These are phyloP conservation scores for Trichosporon asahii DNA, from an alignment of 1,284 basidiomycete genomes.

Conservation along the genomic window DNA sequence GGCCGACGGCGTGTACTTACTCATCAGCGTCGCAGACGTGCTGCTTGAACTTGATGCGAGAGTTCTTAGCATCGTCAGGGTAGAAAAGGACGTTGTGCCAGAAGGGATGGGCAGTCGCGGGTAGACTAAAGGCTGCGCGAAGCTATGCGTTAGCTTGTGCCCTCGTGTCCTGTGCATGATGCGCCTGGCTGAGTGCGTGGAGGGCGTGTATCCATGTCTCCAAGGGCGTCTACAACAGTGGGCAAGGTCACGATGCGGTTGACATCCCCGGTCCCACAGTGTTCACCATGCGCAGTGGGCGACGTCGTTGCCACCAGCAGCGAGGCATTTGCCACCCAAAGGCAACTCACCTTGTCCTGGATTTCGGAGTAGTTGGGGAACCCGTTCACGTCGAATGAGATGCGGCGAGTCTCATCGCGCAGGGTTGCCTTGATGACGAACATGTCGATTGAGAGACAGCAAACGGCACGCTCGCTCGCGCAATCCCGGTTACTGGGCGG, in stretches of 20 bases:
- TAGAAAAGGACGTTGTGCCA: conserved; percentile 49
- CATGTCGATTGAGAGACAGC: conserved; percentile 16
- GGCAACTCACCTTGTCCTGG: conserved; percentile 43
- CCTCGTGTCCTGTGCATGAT: not conserved
- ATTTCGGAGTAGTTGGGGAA: conserved; percentile 47
- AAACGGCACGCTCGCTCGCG: not conserved
- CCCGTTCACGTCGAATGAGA: conserved; percentile 40
- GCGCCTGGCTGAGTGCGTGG: not conserved
- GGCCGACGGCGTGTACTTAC: conserved; percentile 33
- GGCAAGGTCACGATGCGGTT: not conserved
- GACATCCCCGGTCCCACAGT: not conserved
- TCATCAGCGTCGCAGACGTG: conserved; percentile 50
- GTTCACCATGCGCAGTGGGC: not conserved
- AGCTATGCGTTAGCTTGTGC: conserved; percentile 30
- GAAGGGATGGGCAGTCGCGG: conserved; percentile 44
- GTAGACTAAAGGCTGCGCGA: conserved; percentile 45
- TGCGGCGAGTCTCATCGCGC: conserved; percentile 49
- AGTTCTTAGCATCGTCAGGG: conserved; percentile 43
- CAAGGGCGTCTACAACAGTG: not conserved
- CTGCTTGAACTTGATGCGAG: conserved; percentile 50
- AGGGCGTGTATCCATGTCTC: not conserved
- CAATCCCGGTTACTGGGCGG: not conserved
- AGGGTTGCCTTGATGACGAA: conserved; percentile 51
- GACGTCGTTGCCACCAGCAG: conserved; percentile 15
- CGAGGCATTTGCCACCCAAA: conserved; percentile 8